These are phyloP conservation scores for Tolypocladium tropicale DNA, from an alignment of 2,329 filamentous ascomycete genomes.

Conservation along the genomic window DNA sequence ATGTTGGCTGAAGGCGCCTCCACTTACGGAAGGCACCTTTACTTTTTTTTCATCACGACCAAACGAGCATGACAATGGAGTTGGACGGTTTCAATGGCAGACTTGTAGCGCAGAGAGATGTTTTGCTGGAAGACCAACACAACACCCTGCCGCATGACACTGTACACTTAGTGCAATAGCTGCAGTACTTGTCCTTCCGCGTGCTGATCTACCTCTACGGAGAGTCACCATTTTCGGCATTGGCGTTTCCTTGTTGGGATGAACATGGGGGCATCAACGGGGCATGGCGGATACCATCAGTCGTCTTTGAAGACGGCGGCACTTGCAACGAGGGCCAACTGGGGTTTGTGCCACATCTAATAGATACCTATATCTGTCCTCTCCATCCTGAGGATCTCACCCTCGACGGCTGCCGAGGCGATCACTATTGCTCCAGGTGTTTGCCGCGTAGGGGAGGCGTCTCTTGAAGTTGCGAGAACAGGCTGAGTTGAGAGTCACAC, in stretches of 20 bases:
- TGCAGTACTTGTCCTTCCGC: slow-evolving; percentile 13
- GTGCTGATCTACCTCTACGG: slow-evolving; percentile 10
- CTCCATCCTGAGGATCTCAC: not conserved
- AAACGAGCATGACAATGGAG: slow-evolving; percentile 21
- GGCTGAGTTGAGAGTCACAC: not conserved
- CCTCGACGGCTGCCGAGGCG: not conserved
- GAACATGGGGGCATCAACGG: not conserved
- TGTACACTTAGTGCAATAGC: slow-evolving; percentile 19
- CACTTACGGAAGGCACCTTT: slow-evolving; percentile 3
- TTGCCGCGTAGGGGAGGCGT: not conserved
- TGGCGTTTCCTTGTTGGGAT: not conserved
- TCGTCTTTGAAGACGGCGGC: not conserved
- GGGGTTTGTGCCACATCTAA: not conserved
- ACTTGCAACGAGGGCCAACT: not conserved
- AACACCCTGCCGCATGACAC: slow-evolving; percentile 4
- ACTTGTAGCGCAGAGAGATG: slow-evolving; percentile 2
- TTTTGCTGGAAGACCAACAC: slow-evolving; percentile 1
- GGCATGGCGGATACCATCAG: not conserved
- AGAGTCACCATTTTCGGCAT: not conserved
- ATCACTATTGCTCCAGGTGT: not conserved
- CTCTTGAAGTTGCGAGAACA: not conserved
- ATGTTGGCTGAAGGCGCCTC: slow-evolving; percentile 13
- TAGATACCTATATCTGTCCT: not conserved
- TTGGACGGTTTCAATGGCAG: slow-evolving; percentile 10
- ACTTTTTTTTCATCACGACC: slow-evolving; percentile 14